Conservation (phyloP, 1,284 basidiomycete genomes). For the Apiotrichum sp. region DNA sequence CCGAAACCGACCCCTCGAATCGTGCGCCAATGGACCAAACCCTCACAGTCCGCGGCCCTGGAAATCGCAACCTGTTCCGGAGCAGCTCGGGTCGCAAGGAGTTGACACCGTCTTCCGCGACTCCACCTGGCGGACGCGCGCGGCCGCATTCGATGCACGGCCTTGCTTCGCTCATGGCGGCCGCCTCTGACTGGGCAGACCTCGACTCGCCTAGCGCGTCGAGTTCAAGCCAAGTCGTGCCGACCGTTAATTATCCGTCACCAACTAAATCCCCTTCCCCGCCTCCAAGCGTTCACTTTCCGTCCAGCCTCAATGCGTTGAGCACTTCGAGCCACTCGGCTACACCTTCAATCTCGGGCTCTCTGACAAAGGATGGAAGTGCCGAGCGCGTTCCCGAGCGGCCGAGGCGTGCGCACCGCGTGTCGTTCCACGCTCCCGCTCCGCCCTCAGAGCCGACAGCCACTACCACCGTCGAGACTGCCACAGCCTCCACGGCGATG, state of each 20-base stretch:
- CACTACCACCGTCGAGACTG: slow-evolving; percentile 30
- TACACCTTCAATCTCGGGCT: not conserved
- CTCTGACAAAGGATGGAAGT: not conserved
- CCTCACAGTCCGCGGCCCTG: not conserved
- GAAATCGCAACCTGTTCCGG: slow-evolving; percentile 26
- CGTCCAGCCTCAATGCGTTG: not conserved
- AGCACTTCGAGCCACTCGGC: not conserved
- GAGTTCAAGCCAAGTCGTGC: not conserved
- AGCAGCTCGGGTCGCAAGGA: slow-evolving; percentile 18
- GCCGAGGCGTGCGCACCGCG: slow-evolving; percentile 8
- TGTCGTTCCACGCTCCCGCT: slow-evolving; percentile 36
- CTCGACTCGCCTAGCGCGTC: slow-evolving; percentile 5
- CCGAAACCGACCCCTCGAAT: slow-evolving; percentile 5
- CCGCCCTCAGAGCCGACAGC: slow-evolving; percentile 33
- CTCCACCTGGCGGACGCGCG: slow-evolving; percentile 5
- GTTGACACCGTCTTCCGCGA: slow-evolving; percentile 1
- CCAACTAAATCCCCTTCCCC: not conserved
- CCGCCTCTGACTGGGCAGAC: slow-evolving; percentile 10
- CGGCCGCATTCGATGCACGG: slow-evolving; percentile 25
- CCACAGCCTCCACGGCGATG: slow-evolving; percentile 16
- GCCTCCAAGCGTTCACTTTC: slow-evolving; percentile 16
- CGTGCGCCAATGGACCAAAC: not conserved
- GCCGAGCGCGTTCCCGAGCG: too few species aligned
- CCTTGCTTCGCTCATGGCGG: slow-evolving; percentile 20
- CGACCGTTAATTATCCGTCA: slow-evolving; percentile 7